phyloP scores from a whole-genome alignment of 2,329 filamentous ascomycete genomes.

The Aspergillus sp. region DNA sequence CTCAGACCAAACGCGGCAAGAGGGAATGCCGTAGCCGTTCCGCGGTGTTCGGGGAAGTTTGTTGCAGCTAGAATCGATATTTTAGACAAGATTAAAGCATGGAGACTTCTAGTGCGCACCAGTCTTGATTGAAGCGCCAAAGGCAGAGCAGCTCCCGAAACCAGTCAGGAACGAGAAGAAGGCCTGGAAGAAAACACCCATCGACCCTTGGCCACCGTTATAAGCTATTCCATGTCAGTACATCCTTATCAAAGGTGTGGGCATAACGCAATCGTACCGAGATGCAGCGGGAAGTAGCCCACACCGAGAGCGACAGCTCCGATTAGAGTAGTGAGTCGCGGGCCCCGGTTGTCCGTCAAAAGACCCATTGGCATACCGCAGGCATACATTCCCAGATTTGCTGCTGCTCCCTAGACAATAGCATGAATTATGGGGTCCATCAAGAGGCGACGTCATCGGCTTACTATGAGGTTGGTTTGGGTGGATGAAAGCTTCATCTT shows the following conservation, averaged over 20 bases:
- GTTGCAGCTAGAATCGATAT: slow-evolving; percentile 62
- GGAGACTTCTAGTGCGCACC: slow-evolving; percentile 38
- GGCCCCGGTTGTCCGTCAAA: slow-evolving; percentile 79
- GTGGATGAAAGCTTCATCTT: slow-evolving; percentile 85
- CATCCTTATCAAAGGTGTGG: background rate
- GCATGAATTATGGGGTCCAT: background rate
- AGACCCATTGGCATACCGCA: slow-evolving; percentile 86
- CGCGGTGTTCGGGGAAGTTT: slow-evolving; percentile 88
- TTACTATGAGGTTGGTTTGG: slow-evolving; percentile 84
- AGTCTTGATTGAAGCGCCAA: slow-evolving; percentile 80
- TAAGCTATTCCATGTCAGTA: slow-evolving; percentile 57
- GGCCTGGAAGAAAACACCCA: slow-evolving; percentile 63
- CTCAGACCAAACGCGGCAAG: slow-evolving; percentile 90
- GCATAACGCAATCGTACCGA: slow-evolving; percentile 37
- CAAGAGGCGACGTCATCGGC: slow-evolving; percentile 24
- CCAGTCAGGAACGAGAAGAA: slow-evolving; percentile 85
- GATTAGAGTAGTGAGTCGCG: slow-evolving; percentile 72
- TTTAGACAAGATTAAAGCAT: slow-evolving; percentile 9
- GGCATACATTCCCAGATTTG: slow-evolving; percentile 82
- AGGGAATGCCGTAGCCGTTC: slow-evolving; percentile 91
- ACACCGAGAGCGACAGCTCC: slow-evolving; percentile 70
- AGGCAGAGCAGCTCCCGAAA: slow-evolving; percentile 86
- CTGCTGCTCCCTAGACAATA: slow-evolving; percentile 51
- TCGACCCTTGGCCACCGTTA: slow-evolving; percentile 62
- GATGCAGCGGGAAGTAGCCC: slow-evolving; percentile 84